These are phyloP conservation scores for Schoenoplectus tabernaemontani DNA, from an alignment of 202 grass and related monocot genomes.

Conservation along the genomic window DNA sequence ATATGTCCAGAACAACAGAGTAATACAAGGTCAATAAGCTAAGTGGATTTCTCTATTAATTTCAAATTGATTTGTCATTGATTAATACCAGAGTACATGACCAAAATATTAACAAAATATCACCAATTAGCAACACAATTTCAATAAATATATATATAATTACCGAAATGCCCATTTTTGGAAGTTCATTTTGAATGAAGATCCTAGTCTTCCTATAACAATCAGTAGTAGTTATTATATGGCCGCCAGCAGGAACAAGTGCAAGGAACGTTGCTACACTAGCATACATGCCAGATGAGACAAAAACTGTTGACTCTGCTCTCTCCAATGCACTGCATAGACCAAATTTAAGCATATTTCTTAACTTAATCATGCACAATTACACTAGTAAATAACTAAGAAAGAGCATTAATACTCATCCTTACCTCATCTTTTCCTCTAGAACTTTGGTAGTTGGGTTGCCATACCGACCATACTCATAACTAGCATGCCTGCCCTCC, in stretches of 20 bases:
- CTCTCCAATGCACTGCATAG: slow-evolving; percentile 79
- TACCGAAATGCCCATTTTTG: slow-evolving; percentile 91
- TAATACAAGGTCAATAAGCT: neutral
- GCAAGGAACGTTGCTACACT: slow-evolving; percentile 79
- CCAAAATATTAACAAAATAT: slow-evolving; percentile 7
- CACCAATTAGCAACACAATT: slow-evolving; percentile 10
- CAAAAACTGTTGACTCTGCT: slow-evolving; percentile 93
- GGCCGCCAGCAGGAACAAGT: slow-evolving; percentile 79
- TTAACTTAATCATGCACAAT: neutral
- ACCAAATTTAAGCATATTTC: slow-evolving; percentile 15
- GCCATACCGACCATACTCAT: slow-evolving; percentile 87
- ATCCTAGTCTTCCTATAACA: slow-evolving; percentile 94
- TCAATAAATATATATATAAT: slow-evolving; percentile 12
- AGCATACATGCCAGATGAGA: slow-evolving; percentile 93
- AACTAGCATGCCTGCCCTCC: slow-evolving; percentile 93
- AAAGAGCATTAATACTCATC: no score
- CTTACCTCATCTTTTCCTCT: slow-evolving; percentile 94
- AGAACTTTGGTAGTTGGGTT: slow-evolving; percentile 87
- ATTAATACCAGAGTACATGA: neutral
- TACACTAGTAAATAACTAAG: neutral
- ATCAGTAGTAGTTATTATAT: slow-evolving; percentile 88
- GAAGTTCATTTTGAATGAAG: slow-evolving; percentile 95
- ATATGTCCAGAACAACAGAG: neutral
- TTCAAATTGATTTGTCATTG: neutral
- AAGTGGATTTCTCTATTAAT: neutral